Conservation (phyloP, 169 alveolate genomes). For the Plasmodium berghei region DNA sequence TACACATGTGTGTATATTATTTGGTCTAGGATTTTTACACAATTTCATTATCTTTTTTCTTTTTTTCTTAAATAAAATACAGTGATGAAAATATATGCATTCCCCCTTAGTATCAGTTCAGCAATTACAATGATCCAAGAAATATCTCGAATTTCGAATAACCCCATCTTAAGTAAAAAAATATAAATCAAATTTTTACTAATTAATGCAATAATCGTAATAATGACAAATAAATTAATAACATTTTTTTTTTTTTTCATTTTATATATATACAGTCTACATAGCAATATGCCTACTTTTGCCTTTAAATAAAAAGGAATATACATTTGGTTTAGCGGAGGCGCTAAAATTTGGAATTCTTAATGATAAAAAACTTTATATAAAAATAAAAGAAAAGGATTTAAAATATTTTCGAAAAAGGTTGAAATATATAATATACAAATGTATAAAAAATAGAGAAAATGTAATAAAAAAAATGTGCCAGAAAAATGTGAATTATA, state of each 20-base stretch:
- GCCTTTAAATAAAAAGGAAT: slow-evolving; percentile 7
- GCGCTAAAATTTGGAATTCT: slow-evolving; percentile 4
- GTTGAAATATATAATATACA: neutral
- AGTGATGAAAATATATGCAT: slow-evolving; percentile 7
- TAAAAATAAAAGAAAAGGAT: slow-evolving; percentile 12
- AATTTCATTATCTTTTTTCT: neutral
- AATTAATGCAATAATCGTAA: neutral
- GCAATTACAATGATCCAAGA: neutral
- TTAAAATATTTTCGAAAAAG: slow-evolving; percentile 12
- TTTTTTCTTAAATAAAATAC: neutral
- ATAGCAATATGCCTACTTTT: neutral
- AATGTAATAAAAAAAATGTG: neutral
- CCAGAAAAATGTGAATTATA: neutral
- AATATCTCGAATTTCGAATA: neutral
- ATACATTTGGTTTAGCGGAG: slow-evolving; percentile 1
- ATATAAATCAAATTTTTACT: neutral
- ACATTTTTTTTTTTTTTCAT: neutral
- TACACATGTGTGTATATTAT: neutral
- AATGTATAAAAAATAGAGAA: slow-evolving; percentile 5
- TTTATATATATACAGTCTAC: neutral
- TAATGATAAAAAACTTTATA: slow-evolving; percentile 8
- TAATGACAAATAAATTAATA: neutral
- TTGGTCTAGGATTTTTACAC: neutral
- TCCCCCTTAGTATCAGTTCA: slow-evolving; percentile 4
- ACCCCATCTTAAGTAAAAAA: neutral